These are phyloP conservation scores for Madurella mycetomatis DNA, from an alignment of 2,329 filamentous ascomycete genomes.

Conservation along the genomic window DNA sequence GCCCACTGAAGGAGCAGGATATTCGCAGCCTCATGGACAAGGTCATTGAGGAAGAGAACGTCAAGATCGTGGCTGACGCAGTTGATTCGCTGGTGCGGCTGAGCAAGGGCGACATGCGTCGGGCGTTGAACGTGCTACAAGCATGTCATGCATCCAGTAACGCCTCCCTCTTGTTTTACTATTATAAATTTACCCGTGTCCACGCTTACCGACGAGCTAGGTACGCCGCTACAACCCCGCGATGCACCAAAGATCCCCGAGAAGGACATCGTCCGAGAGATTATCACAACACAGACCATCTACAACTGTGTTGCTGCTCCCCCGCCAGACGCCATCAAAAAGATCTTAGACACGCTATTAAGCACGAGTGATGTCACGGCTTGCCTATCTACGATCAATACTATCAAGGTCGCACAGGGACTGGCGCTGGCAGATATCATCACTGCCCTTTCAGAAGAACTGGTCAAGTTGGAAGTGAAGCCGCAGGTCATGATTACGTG, in stretches of 20 bases:
- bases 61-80: constrained; percentile 78
- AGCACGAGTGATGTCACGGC: constrained; percentile 83
- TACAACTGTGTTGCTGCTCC: constrained; percentile 97
- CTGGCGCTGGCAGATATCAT: constrained; percentile 92
- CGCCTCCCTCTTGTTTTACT: constrained; percentile 22
- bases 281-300: constrained; percentile 83
- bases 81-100: constrained; percentile 78
- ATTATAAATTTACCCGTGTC: no score
- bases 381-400: constrained; percentile 82
- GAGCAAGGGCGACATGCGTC: constrained; percentile 93
- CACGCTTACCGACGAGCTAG: constrained; percentile 36
- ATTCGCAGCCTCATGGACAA: constrained; percentile 82
- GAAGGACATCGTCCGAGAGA: constrained; percentile 67
- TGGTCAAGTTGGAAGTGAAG: constrained; percentile 77
- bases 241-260: constrained; percentile 56
- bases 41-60: constrained; percentile 80
- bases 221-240: constrained; percentile 62
- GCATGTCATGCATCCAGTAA: constrained; percentile 91
- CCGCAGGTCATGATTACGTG: constrained; percentile 84
- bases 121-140: constrained; percentile 91
- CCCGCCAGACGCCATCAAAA: constrained; percentile 79
- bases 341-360: constrained; percentile 79
- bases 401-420: constrained; percentile 79
- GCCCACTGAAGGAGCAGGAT: constrained; percentile 82
- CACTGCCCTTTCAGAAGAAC: constrained; percentile 76